Conservation (phyloP, 139 green algal species). For the Mesotaenium endlicherianum region DNA sequence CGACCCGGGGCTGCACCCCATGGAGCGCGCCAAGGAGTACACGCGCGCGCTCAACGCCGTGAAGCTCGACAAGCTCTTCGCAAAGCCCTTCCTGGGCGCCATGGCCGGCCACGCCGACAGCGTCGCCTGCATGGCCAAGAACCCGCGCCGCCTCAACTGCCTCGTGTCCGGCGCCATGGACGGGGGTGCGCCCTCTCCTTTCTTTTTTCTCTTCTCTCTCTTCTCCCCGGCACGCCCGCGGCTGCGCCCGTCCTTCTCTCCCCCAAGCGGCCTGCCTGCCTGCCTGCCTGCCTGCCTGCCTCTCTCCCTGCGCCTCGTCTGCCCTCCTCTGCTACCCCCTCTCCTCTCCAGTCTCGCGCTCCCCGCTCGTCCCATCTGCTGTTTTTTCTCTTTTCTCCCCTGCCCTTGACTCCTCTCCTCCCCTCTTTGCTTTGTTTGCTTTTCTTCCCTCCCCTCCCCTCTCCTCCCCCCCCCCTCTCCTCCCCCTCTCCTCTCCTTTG, state of each 20-base stretch:
- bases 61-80: conserved; percentile 94
- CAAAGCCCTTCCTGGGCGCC: conserved; percentile 90
- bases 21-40: conserved; percentile 92
- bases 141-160: conserved; percentile 73
- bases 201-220: neutral
- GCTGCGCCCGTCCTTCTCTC: neutral
- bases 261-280: neutral
- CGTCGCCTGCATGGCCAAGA: conserved; percentile 80
- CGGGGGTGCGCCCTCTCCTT: conserved; percentile 51
- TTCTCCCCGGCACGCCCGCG: neutral
- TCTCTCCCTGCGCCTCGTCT: conserved; percentile 8
- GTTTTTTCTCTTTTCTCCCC: neutral
- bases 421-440: neutral
- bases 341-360: neutral
- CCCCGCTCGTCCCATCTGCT: conserved; percentile 3
- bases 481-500: neutral
- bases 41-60: conserved; percentile 84
- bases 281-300: neutral
- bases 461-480: neutral
- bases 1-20: conserved; percentile 73
- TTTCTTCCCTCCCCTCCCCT: conserved; percentile 12
- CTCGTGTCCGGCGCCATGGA: conserved; percentile 76
- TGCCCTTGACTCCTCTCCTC: neutral
- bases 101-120: conserved; percentile 83
- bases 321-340: conserved; percentile 1